phyloP scores from a whole-genome alignment of 352 stramenopile species.

The Pythium sukuiense region DNA sequence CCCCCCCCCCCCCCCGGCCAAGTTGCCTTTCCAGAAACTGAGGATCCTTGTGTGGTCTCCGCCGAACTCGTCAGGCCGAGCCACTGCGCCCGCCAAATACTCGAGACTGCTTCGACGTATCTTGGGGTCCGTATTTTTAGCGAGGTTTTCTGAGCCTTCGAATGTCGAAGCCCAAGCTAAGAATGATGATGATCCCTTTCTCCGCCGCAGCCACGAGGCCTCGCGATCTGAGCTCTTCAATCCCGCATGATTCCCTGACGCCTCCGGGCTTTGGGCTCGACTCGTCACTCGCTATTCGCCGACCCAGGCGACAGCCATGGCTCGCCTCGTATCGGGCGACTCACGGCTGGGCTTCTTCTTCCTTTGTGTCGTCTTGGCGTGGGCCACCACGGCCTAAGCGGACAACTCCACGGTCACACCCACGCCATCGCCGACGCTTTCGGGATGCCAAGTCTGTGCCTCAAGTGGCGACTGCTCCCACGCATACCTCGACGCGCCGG shows the following conservation, averaged over 20 bases:
- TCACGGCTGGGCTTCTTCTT: slow-evolving; percentile 3
- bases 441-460: slow-evolving; percentile 30
- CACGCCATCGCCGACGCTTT: slow-evolving; percentile 7
- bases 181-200: background rate
- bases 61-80: too few species aligned
- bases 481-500: slow-evolving; percentile 26
- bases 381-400: background rate
- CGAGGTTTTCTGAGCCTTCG: background rate
- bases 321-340: background rate
- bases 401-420: background rate
- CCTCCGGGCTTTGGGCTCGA: background rate
- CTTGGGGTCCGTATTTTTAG: too few species aligned
- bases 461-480: slow-evolving; percentile 26
- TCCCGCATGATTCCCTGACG: background rate
- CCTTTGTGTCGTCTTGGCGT: background rate
- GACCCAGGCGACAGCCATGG: background rate
- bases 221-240: background rate
- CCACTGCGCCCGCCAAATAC: too few species aligned
- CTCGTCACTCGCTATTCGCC: background rate
- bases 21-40: too few species aligned
- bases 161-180: background rate
- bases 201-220: background rate
- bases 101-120: too few species aligned
- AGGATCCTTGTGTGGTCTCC: too few species aligned
- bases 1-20: too few species aligned